Evolutionary conservation across 441 rosid genomes (phyloP).

Genomic region (Jatropha podagrica): DNA sequence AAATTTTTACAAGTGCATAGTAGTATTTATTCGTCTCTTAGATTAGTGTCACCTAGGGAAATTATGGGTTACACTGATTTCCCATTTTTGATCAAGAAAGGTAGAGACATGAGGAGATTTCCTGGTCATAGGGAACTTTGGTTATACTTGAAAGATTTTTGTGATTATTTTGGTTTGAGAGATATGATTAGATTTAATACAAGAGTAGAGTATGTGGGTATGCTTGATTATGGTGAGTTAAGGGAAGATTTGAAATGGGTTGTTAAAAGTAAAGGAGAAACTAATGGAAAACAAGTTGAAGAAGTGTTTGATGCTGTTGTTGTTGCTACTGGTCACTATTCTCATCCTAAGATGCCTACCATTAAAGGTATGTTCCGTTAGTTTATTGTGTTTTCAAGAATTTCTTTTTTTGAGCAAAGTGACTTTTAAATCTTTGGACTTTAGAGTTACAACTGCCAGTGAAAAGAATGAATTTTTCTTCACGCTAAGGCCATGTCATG

Average conservation of each 20-base stretch:
- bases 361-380: slow-evolving; percentile 56
- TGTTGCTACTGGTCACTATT: slow-evolving; percentile 86
- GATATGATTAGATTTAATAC: slow-evolving; percentile 76
- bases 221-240: slow-evolving; percentile 45
- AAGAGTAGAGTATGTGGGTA: slow-evolving; percentile 70
- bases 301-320: slow-evolving; percentile 89
- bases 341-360: slow-evolving; percentile 71
- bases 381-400: background rate
- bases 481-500: background rate
- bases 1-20: slow-evolving; percentile 62
- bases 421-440: background rate
- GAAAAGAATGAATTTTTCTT: background rate
- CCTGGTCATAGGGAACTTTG: slow-evolving; percentile 84
- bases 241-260: slow-evolving; percentile 61
- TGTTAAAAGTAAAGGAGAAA: slow-evolving; percentile 52
- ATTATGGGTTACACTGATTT: slow-evolving; percentile 88
- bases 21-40: slow-evolving; percentile 71
- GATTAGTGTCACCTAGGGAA: slow-evolving; percentile 76
- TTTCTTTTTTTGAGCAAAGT: background rate
- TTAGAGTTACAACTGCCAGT: background rate
- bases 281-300: slow-evolving; percentile 41
- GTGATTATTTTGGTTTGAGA: slow-evolving; percentile 59
- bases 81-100: slow-evolving; percentile 70
- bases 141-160: slow-evolving; percentile 72
- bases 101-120: slow-evolving; percentile 74